Percentiles rank a stretch among this genome's conserved stretches.
Evolutionary conservation across 805 yeast species (phyloP).

Genomic region (Priceomyces carsonii): DNA sequence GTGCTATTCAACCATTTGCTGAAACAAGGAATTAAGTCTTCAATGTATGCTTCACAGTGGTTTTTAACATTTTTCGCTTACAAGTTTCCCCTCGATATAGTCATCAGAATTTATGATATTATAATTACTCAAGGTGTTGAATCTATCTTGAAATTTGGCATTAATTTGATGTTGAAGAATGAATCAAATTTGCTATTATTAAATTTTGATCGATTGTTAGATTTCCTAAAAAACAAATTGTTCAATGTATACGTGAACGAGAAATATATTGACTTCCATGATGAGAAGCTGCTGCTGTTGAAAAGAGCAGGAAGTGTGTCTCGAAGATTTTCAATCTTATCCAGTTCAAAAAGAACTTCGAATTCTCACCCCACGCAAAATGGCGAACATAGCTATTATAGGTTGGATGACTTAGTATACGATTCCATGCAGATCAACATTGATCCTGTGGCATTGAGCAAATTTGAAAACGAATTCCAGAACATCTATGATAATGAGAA

Average conservation of each 20-base stretch:
- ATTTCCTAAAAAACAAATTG: slow-evolving; percentile 74
- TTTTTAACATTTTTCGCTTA: slow-evolving; percentile 93
- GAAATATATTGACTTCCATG: slow-evolving; percentile 24
- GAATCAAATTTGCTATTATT: slow-evolving; percentile 57
- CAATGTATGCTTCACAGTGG: slow-evolving; percentile 99
- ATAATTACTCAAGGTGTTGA: slow-evolving; percentile 91
- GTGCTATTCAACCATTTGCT: slow-evolving; percentile 69
- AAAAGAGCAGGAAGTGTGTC: slow-evolving; percentile 13
- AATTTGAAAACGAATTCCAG: slow-evolving; percentile 72
- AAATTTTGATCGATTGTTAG: slow-evolving; percentile 74
- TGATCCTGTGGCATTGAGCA: slow-evolving; percentile 68
- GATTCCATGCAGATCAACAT: slow-evolving; percentile 78
- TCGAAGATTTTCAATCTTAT: slow-evolving; percentile 25
- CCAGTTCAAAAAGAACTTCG: slow-evolving; percentile 19
- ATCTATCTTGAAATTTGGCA: slow-evolving; percentile 78
- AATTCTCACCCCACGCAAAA: slow-evolving; percentile 1
- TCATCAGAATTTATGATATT: slow-evolving; percentile 82
- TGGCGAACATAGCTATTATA: slow-evolving; percentile 39
- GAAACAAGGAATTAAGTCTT: slow-evolving; percentile 84
- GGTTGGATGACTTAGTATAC: slow-evolving; percentile 69
- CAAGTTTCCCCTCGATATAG: slow-evolving; percentile 88
- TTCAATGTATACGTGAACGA: slow-evolving; percentile 66
- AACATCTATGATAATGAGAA: slow-evolving; percentile 70
- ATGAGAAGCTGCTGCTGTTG: slow-evolving; percentile 2
- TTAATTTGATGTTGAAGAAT: slow-evolving; percentile 75